Evolutionary conservation across 805 yeast species (phyloP), one percentile per base, ranked within the genome.

Genomic region (Candida vaughaniae): DNA sequence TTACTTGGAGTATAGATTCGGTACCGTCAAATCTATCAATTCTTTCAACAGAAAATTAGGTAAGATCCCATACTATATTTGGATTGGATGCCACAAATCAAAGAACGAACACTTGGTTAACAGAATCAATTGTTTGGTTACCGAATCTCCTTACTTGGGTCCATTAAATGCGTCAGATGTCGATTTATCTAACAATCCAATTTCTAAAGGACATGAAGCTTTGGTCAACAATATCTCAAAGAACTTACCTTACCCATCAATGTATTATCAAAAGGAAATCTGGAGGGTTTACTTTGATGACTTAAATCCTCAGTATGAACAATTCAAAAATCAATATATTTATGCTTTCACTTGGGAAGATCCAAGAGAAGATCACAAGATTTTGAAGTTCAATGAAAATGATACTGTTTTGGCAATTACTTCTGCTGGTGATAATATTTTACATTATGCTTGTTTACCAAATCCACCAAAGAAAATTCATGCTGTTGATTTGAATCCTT

Each of bases 301-400:
- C 52, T 56, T 78, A 46, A 76, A 77, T 51, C 78, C 82, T 6
- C 73, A 74, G 47, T 82, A 82, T 55, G 75, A 73, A 33, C 89
- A 84, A 58, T 85, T 85, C 66, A 78, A 75, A 41, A 73, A 83
- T 53, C 89, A 85, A 62, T 85, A 84, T 58, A 86, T 85, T 42
- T 86, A 85, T 55, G 90, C 95, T 4, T 85, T 85, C 60, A 85
- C 95, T 5, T 85, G 95, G 95, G 95, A 85, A 60, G 95, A 86
- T 55, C 95, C 95, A 20, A 72, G 83, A 39, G 93, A 84, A 62
- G 95, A 85, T 63, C 75, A 77, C 42, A 71, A 71, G 33, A 81
- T 85, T 38, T 68, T 85, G 48, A 73, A 79, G 29, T 66, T 85
- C 50, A 65, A 69, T 22, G 60, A 78, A 10, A 70, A 73, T 20